phyloP scores from a whole-genome alignment of 768 basidiomycete species.

The Leucocoprinus sp. region DNA sequence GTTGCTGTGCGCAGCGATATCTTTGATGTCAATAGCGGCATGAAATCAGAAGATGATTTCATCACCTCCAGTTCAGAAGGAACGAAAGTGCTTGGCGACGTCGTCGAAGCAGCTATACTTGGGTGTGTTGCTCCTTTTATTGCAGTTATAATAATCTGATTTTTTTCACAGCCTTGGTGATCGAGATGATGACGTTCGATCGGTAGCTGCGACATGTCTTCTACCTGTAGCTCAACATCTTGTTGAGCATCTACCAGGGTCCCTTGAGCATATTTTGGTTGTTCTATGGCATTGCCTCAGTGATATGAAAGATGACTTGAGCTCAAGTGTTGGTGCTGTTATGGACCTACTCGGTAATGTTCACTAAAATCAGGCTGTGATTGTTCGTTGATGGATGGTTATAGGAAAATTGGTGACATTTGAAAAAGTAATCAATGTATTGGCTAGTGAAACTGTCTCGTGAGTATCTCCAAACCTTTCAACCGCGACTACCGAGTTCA shows the following conservation, averaged over 20 bases:
- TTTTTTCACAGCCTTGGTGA: constrained; percentile 61
- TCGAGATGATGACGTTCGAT: constrained; percentile 91
- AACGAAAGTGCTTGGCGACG: constrained; percentile 58
- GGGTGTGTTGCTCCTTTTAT: constrained; percentile 48
- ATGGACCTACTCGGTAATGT: constrained; percentile 88
- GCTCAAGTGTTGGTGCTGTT: constrained; percentile 92
- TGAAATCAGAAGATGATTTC: constrained; percentile 29
- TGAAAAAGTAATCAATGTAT: constrained; percentile 65
- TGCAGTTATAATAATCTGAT: constrained; percentile 1
- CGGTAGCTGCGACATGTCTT: constrained; percentile 88
- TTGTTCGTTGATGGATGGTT: constrained; percentile 2
- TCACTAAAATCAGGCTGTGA: not conserved
- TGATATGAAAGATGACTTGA: constrained; percentile 93
- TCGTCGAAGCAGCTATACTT: constrained; percentile 85
- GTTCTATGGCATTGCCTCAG: constrained; percentile 88
- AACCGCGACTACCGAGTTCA: not conserved
- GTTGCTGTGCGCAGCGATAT: constrained; percentile 89
- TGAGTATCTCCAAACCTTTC: constrained; percentile 32
- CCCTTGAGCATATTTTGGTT: constrained; percentile 63
- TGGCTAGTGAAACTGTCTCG: constrained; percentile 64
- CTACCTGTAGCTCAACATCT: constrained; percentile 81
- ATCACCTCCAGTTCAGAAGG: constrained; percentile 31
- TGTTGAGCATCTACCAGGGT: constrained; percentile 65
- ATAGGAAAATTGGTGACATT: constrained; percentile 79
- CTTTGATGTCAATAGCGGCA: constrained; percentile 36